Conservation (phyloP, 139 green algal species). For the Coelastrella sp. region DNA sequence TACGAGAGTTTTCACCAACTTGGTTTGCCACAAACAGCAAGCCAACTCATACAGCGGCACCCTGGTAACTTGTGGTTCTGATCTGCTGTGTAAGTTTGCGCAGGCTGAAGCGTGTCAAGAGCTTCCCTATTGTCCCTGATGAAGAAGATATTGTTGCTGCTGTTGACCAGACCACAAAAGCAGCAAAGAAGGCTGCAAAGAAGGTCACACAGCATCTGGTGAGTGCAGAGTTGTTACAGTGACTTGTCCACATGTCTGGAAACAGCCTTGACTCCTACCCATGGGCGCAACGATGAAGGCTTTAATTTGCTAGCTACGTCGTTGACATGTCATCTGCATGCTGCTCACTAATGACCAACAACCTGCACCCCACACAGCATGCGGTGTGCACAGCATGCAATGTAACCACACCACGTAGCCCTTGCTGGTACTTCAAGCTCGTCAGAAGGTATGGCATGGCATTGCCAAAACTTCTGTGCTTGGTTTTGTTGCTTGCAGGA, state of each 20-base stretch:
- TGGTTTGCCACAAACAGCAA: background rate
- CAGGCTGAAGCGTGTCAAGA: slow-evolving; percentile 32
- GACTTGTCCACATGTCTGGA: background rate
- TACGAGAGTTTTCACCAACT: no score
- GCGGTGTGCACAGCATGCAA: no score
- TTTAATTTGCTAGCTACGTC: no score
- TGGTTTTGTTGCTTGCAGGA: background rate
- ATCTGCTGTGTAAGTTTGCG: background rate
- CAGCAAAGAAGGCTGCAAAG: slow-evolving; percentile 31
- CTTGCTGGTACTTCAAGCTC: background rate
- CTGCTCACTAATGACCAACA: no score
- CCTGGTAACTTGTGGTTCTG: background rate
- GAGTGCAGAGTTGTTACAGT: background rate
- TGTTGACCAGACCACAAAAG: background rate
- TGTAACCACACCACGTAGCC: no score
- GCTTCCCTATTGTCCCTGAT: slow-evolving; percentile 23
- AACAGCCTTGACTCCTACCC: background rate
- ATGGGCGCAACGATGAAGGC: no score
- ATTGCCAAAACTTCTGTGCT: background rate
- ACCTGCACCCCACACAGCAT: no score
- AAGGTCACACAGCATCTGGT: slow-evolving; percentile 12
- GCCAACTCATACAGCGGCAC: no score
- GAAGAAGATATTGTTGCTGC: slow-evolving; percentile 15
- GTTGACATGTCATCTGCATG: no score
- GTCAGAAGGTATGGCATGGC: background rate